Conservation (phyloP, 441 rosid genomes). For the Oxalis stricta region DNA sequence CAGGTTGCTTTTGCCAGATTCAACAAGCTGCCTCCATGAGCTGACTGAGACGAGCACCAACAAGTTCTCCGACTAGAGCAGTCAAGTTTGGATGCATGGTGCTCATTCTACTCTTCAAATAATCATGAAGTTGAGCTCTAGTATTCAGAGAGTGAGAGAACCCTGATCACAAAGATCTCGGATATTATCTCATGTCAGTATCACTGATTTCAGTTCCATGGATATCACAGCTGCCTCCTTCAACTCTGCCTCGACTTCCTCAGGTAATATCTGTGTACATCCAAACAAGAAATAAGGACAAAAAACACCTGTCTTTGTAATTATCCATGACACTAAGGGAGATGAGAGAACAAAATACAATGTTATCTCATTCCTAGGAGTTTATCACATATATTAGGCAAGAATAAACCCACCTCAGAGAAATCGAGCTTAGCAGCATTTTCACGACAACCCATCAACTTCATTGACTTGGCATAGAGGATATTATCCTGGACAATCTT, state of each 20-base stretch:
- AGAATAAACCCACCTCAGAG: constrained; percentile 43
- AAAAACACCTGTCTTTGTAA: background rate
- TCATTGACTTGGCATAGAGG: constrained; percentile 71
- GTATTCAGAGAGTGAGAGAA: constrained; percentile 73
- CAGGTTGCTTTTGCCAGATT: constrained; percentile 93
- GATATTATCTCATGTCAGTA: constrained; percentile 57
- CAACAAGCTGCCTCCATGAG: constrained; percentile 85
- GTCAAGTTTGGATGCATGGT: constrained; percentile 87
- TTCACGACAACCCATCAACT: constrained; percentile 65
- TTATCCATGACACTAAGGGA: background rate
- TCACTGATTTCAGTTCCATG: constrained; percentile 89
- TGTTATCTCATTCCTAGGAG: no score
- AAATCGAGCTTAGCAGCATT: constrained; percentile 84
- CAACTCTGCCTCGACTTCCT: constrained; percentile 62
- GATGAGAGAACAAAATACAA: background rate
- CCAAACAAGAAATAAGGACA: background rate
- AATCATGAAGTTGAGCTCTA: constrained; percentile 85
- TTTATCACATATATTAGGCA: background rate
- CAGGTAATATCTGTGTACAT: constrained; percentile 37
- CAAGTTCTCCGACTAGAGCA: constrained; percentile 91
- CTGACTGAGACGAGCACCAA: constrained; percentile 87
- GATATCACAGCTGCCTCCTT: constrained; percentile 85
- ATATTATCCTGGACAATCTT: constrained; percentile 79
- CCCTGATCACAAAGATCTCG: constrained; percentile 83
- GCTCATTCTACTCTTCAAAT: constrained; percentile 81